These are phyloP conservation scores for Teratosphaeria viscida DNA, from an alignment of 2,329 filamentous ascomycete species.

Conservation along the genomic window DNA sequence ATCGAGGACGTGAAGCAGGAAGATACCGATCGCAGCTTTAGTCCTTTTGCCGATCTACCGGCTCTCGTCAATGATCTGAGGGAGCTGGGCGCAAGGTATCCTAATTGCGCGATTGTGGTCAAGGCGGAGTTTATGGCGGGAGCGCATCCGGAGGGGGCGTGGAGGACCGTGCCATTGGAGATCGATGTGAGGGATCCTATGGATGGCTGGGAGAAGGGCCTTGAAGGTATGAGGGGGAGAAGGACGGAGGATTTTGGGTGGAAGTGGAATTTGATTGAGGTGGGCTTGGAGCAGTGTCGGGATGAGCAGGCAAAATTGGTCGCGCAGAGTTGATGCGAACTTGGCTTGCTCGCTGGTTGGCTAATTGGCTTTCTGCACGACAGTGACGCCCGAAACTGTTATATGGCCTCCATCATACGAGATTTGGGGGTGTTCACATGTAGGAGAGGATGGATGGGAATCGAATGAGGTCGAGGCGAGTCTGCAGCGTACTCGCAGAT, in stretches of 20 bases:
- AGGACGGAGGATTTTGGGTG: neutral
- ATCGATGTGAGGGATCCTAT: neutral
- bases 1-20: neutral
- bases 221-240: neutral
- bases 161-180: neutral
- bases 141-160: neutral
- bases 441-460: neutral
- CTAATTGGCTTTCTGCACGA: neutral
- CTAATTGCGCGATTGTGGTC: neutral
- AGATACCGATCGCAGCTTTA: neutral
- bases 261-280: neutral
- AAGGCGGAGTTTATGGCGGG: neutral
- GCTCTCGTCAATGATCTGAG: neutral
- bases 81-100: neutral
- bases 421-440: too few relatives aligned
- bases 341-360: neutral
- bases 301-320: neutral
- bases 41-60: neutral
- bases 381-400: neutral
- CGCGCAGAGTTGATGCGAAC: neutral
- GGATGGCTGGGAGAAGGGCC: neutral
- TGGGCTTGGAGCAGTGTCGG: neutral
- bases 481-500: neutral
- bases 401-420: too few relatives aligned
- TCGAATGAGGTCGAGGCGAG: neutral